Conservation (phyloP, 2,329 filamentous ascomycete species). For the Geosmithia flava region DNA sequence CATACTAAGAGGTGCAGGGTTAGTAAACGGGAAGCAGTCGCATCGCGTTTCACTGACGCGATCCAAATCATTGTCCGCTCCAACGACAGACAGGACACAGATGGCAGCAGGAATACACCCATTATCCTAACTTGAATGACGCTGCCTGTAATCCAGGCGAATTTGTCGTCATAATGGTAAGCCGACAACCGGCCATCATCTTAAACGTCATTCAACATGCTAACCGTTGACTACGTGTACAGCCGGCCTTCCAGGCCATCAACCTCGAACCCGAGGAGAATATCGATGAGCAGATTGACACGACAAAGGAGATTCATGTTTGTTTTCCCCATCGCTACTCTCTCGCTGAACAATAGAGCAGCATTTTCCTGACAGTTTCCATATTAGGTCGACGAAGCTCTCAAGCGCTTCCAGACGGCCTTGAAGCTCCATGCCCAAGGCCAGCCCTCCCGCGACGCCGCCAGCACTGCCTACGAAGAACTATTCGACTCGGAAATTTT, state of each 20-base stretch:
- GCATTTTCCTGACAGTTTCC: not conserved
- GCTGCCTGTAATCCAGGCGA: not conserved
- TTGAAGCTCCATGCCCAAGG: constrained; percentile 88
- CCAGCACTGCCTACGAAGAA: constrained; percentile 67
- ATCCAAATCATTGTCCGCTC: not conserved
- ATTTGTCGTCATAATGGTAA: not conserved
- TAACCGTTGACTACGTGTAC: constrained; percentile 3
- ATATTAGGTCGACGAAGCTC: constrained; percentile 72
- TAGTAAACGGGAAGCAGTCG: not conserved
- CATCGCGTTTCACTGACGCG: not conserved
- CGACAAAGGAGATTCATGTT: constrained; percentile 83
- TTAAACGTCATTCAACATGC: not conserved
- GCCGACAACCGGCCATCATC: not conserved
- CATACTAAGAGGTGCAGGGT: not conserved
- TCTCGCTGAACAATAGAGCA: not conserved
- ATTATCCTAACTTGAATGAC: not conserved
- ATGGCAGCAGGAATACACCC: not conserved
- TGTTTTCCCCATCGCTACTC: constrained; percentile 4
- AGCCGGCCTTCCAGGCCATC: constrained; percentile 69
- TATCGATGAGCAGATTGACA: constrained; percentile 81
- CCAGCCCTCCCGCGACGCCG: constrained; percentile 60
- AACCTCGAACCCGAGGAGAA: constrained; percentile 92
- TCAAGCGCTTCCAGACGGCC: constrained; percentile 88
- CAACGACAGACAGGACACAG: not conserved
- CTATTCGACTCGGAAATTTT: constrained; percentile 92